A percentile compares a stretch with the other conserved stretches of the same genome.
These are phyloP conservation scores for Epichloe uncinata DNA, from an alignment of 2,329 filamentous ascomycete genomes.

Conservation along the genomic window DNA sequence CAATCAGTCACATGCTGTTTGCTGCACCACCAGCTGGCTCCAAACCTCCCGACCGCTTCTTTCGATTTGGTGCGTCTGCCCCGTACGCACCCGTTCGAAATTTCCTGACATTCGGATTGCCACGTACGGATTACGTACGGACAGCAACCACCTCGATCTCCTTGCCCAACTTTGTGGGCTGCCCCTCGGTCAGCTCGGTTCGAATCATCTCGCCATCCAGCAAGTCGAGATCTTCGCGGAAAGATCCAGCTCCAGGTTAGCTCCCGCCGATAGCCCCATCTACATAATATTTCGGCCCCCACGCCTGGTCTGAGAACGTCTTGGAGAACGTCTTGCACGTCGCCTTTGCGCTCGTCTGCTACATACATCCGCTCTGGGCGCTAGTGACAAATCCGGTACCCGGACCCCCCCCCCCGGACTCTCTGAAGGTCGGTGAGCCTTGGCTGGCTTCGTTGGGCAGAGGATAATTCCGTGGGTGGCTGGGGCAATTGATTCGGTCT, in stretches of 20 bases:
- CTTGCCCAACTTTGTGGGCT: background rate
- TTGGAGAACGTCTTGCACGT: background rate
- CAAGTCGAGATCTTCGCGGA: background rate
- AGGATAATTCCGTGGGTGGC: background rate
- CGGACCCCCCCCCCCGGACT: background rate
- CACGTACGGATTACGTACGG: background rate
- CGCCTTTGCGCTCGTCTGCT: too few relatives aligned
- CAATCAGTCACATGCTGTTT: constrained; percentile 4
- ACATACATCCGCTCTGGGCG: too few relatives aligned
- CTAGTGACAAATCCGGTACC: constrained; percentile 4
- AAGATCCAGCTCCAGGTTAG: constrained; percentile 2
- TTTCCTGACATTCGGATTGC: too few relatives aligned
- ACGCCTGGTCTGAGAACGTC: background rate
- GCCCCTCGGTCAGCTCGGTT: constrained; percentile 1
- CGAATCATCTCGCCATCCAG: background rate
- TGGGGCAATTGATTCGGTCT: background rate
- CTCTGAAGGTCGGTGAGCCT: constrained; percentile 5
- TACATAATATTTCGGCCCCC: background rate
- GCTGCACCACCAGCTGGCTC: background rate
- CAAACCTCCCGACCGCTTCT: background rate
- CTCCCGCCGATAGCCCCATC: background rate
- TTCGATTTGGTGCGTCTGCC: background rate
- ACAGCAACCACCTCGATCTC: background rate
- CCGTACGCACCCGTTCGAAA: too few relatives aligned
- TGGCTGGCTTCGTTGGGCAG: background rate